Conservation (phyloP, 441 rosid genomes). For the Croton setiger region DNA sequence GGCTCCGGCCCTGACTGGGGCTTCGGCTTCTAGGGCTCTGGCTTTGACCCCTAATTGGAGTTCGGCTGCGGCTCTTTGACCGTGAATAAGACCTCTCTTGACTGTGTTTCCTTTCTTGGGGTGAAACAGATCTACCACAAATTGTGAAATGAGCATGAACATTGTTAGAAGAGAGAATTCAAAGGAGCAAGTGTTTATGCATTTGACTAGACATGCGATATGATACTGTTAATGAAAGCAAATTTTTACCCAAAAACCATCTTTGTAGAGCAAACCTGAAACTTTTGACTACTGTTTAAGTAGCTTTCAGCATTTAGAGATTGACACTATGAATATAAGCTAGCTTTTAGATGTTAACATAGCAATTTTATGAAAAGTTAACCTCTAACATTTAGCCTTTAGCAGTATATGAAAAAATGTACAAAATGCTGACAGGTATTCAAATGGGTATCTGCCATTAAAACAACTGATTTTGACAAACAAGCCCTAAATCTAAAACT, state of each 20-base stretch:
- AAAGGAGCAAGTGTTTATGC: neutral
- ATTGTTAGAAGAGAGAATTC: neutral
- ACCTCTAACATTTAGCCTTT: no score
- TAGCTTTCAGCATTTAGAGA: no score
- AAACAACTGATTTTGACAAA: no score
- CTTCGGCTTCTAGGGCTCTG: constrained; percentile 37
- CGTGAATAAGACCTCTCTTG: constrained; percentile 67
- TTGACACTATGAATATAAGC: no score
- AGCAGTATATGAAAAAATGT: no score
- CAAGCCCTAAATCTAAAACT: no score
- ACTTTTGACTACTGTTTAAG: no score
- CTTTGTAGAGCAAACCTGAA: neutral
- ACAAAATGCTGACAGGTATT: no score
- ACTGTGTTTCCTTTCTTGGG: constrained; percentile 57
- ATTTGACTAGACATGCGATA: neutral
- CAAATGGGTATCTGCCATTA: no score
- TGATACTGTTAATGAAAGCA: neutral
- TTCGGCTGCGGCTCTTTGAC: constrained; percentile 66
- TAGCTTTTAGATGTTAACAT: no score
- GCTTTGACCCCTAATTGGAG: constrained; percentile 40
- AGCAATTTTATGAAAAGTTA: no score
- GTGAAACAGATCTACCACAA: constrained; percentile 63
- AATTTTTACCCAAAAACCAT: neutral
- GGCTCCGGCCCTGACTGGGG: constrained; percentile 36
- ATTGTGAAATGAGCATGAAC: neutral